Evolutionary conservation across 2,329 filamentous ascomycete species (phyloP).

Genomic region (Monosporascus cannonballus): DNA sequence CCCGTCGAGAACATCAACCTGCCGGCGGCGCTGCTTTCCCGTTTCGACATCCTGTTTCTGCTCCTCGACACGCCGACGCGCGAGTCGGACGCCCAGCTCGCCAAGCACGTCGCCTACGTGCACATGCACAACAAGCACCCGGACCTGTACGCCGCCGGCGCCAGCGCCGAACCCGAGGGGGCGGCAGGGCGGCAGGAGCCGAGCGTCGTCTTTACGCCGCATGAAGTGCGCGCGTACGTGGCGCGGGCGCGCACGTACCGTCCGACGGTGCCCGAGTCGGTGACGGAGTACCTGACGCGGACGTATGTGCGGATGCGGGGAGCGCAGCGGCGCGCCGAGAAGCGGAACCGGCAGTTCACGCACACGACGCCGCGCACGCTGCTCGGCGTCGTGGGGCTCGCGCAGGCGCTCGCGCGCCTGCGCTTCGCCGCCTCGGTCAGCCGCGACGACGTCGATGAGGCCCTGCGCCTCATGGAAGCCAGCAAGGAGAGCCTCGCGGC

Average conservation of each 20-base stretch:
- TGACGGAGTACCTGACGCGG: slow-evolving; percentile 94
- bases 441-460: slow-evolving; percentile 92
- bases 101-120: slow-evolving; percentile 90
- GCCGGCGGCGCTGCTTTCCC: slow-evolving; percentile 89
- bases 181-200: slow-evolving; percentile 19
- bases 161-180: slow-evolving; percentile 30
- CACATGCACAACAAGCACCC: slow-evolving; percentile 97
- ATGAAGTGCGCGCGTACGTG: slow-evolving; percentile 94
- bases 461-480: slow-evolving; percentile 82
- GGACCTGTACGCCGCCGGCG: slow-evolving; percentile 49
- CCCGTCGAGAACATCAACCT: slow-evolving; percentile 99
- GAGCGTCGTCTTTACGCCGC: slow-evolving; percentile 75
- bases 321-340: slow-evolving; percentile 85
- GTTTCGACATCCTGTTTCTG: slow-evolving; percentile 95
- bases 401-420: slow-evolving; percentile 87
- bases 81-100: slow-evolving; percentile 86
- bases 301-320: slow-evolving; percentile 94
- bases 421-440: slow-evolving; percentile 82
- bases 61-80: slow-evolving; percentile 90
- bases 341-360: slow-evolving; percentile 84
- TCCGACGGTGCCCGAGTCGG: slow-evolving; percentile 74
- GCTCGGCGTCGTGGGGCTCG: slow-evolving; percentile 84
- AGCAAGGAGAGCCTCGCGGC: slow-evolving; percentile 86
- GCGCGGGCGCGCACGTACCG: slow-evolving; percentile 87
- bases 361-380: slow-evolving; percentile 93